These are phyloP conservation scores for Tylopilus sp. DNA, from an alignment of 1,284 basidiomycete genomes.

Conservation along the genomic window DNA sequence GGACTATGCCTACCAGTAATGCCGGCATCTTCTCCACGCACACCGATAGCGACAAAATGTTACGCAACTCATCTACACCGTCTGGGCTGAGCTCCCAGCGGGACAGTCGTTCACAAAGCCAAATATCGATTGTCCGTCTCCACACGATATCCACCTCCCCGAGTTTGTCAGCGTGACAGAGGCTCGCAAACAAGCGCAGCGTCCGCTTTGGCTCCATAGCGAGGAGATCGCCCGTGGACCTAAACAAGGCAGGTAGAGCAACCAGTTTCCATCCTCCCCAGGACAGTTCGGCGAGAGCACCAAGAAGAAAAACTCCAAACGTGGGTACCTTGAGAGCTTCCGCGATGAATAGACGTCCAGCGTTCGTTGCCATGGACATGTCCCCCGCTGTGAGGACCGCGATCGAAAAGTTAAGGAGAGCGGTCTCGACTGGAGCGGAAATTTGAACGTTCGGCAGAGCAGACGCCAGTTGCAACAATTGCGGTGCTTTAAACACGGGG, in stretches of 20 bases:
- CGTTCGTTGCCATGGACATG: slow-evolving; percentile 57
- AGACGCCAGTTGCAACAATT: slow-evolving; percentile 45
- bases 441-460: slow-evolving; percentile 41
- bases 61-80: slow-evolving; percentile 40
- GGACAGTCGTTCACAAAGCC: slow-evolving; percentile 35
- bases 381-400: slow-evolving; percentile 57
- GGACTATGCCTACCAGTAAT: slow-evolving; percentile 48
- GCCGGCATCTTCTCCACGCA: slow-evolving; percentile 44
- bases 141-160: slow-evolving; percentile 53
- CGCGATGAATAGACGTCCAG: slow-evolving; percentile 57
- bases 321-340: slow-evolving; percentile 36
- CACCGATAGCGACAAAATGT: slow-evolving; percentile 48
- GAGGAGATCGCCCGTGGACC: slow-evolving; percentile 45
- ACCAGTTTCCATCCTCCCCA: slow-evolving; percentile 74
- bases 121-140: slow-evolving; percentile 48
- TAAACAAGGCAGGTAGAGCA: slow-evolving; percentile 52
- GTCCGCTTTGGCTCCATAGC: slow-evolving; percentile 39
- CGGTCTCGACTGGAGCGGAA: slow-evolving; percentile 33
- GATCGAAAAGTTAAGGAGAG: slow-evolving; percentile 48
- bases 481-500: slow-evolving; percentile 37
- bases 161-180: slow-evolving; percentile 47
- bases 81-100: slow-evolving; percentile 32
- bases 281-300: slow-evolving; percentile 53
- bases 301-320: slow-evolving; percentile 53
- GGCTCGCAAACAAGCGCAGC: slow-evolving; percentile 47